Conservation (phyloP, 176 grass and related monocot genomes). For the Aegilops bicornis region DNA sequence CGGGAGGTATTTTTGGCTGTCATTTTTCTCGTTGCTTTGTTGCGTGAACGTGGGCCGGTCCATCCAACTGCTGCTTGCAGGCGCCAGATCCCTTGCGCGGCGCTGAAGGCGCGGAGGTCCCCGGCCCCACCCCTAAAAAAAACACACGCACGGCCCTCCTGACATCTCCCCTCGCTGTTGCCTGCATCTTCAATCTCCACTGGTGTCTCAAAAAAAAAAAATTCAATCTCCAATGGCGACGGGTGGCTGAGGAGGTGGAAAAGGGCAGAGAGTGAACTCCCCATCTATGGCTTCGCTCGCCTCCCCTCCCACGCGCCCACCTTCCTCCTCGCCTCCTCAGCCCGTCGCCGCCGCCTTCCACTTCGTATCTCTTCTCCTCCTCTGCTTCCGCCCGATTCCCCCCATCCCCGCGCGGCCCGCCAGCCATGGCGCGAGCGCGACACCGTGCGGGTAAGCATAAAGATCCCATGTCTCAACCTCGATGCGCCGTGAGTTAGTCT, state of each 20-base stretch:
- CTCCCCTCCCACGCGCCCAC: neutral
- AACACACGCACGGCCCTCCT: neutral
- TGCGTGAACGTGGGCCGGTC: too few relatives aligned
- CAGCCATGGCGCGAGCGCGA: neutral
- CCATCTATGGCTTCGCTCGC: constrained; percentile 28
- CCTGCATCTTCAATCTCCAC: too few relatives aligned
- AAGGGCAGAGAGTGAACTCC: neutral
- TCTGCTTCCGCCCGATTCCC: neutral
- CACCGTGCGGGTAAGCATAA: constrained; percentile 5
- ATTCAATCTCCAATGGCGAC: constrained; percentile 7
- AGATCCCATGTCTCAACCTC: neutral
- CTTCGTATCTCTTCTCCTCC: neutral
- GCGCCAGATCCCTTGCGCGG: too few relatives aligned
- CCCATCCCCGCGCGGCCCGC: neutral
- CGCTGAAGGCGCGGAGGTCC: too few relatives aligned
- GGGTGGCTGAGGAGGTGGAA: constrained; percentile 17
- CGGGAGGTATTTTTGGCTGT: too few relatives aligned
- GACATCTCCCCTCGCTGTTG: neutral
- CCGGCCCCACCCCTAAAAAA: too few relatives aligned
- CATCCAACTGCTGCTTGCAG: too few relatives aligned
- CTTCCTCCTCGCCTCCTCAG: neutral
- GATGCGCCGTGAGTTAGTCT: neutral
- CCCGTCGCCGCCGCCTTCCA: neutral
- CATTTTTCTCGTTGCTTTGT: too few relatives aligned
- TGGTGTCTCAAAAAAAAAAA: too few relatives aligned